These are phyloP conservation scores for Hericium coralloides DNA, from an alignment of 768 basidiomycete species.

Conservation along the genomic window DNA sequence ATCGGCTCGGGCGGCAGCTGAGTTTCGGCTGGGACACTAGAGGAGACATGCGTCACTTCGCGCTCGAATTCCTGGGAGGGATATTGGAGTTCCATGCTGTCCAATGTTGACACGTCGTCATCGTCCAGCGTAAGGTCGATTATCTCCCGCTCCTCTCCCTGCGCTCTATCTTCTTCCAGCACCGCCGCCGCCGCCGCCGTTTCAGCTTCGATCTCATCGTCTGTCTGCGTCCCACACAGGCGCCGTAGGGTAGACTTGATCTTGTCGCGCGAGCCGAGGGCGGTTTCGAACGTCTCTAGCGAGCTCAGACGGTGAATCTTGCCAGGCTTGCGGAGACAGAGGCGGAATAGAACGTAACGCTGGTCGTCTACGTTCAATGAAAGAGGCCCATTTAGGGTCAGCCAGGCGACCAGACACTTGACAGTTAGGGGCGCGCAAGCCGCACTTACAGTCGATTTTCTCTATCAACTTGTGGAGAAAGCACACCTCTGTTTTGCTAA, in stretches of 20 bases:
- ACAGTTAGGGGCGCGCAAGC: background rate
- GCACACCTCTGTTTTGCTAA: conserved; percentile 37
- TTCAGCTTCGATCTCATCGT: background rate
- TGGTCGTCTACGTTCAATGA: conserved; percentile 40
- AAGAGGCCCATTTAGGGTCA: too few relatives aligned
- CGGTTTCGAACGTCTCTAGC: conserved; percentile 30
- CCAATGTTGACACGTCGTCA: conserved; percentile 28
- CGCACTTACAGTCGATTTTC: conserved; percentile 38
- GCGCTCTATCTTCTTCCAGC: background rate
- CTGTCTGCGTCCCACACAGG: background rate
- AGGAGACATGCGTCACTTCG: background rate
- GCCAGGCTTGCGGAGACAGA: conserved; percentile 50
- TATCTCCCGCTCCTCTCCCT: conserved; percentile 20
- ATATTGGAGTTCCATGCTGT: conserved; percentile 15
- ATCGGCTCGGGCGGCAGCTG: background rate
- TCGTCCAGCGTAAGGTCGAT: conserved; percentile 29
- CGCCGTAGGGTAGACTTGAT: background rate
- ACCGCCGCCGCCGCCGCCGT: conserved; percentile 7
- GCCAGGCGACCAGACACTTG: too few relatives aligned
- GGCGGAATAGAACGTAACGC: conserved; percentile 52
- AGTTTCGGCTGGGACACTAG: background rate
- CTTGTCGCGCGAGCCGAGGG: conserved; percentile 27
- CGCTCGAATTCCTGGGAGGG: background rate
- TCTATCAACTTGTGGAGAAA: conserved; percentile 32
- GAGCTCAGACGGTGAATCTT: conserved; percentile 42